Base-by-base conservation (phyloP, 2,329 filamentous ascomycete species). In the Fusarium anthophilum region DNA sequence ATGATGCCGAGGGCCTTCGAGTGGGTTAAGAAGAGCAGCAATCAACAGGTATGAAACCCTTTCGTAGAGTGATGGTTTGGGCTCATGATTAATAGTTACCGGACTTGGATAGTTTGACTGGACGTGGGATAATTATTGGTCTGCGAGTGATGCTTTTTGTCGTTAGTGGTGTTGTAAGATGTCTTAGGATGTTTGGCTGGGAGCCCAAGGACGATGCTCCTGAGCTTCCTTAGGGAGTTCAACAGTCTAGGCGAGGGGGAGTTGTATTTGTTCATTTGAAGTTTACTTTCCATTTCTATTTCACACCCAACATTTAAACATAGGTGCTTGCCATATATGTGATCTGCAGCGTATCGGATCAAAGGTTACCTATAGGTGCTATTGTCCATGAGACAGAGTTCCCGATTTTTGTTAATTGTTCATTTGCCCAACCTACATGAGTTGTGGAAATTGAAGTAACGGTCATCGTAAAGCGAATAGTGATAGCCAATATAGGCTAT, bases 281-380 rank as follows among this genome's bases (percentile, higher is more conserved):
- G 6, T 4, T 35, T 17, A 14, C 32, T 35, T 17, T 35, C 15
- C 14, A 17, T 8, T 1, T 35, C 3, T 15, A 35, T 35, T 35
- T 35, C 3, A 2, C 1, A 1, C 1, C 1, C 14, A 35, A 35
- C 3, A 35, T 1, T 35, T 15, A 1, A 15, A 8, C 14, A 1
- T 35, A 15, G 14, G 14, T 8, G 32, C 2, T 35, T 8, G 6
- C 2, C 32, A 35, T 8, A 0, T 35, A 35, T 35, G 26, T 26
- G 26, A 26, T 26, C 5, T 26, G 26, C 26, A 26, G 1, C 26
- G 26, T 26, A 26, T 26, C 26, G 5, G 26, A 26, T 26, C 4
- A 26, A 26, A 26, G 26, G 26, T 5, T 26, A 26, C 26, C 4
- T 26, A 26, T 26, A 6, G 26, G 26, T 5, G 26, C 26, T 26